Base-by-base conservation (phyloP, 345 rosid genomes). In the Eucalyptus regnans region DNA sequence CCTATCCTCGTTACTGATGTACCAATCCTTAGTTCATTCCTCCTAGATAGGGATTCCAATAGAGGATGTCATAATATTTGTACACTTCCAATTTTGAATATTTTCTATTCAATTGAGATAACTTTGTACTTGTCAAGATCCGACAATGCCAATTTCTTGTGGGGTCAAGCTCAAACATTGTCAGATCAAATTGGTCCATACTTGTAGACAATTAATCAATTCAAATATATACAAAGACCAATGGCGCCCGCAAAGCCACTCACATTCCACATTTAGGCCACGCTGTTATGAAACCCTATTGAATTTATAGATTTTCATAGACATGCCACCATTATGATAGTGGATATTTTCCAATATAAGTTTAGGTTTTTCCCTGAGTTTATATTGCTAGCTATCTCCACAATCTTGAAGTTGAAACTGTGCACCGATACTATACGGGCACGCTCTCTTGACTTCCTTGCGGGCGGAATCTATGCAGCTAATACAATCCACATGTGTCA, bases 241-340 rank as follows among this genome's bases (percentile, higher is more conserved):
- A 23, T 2, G 64, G 14, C 7, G 0, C n/a, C 0, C 1, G 9
- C 12, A 23, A 58, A 4, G 7, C 62, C n/a, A 25, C n/a, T 58
- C 56, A 52, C n/a, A 56, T 56, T 56, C 62, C 29, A 22, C 23
- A 58, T 25, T 1, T 11, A 25, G 5, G 5, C 27, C n/a, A 58
- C n/a, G 1, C 64, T 5, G 2, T 58, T 7, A 11, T 0, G 7
- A 58, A 23, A 58, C 25, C 64, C 25, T 58, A 58, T 25, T 58
- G 64, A 25, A 23, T 14, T 58, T 25, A 11, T 10, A 10, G 51
- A 50, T 50, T 50, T 50, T 50, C 7, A 50, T 50, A 50, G 51
- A 58, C 12, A 7, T 58, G 66, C 27, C 66, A 58, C n/a, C 66
- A 25, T 25, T 23, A 25, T 23, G n/a, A 58, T 25, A 5, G 25